Evolutionary conservation across 176 grass and related monocot genomes (phyloP), one percentile per base, ranked within the genome.

Genomic region (Otatea glauca): DNA sequence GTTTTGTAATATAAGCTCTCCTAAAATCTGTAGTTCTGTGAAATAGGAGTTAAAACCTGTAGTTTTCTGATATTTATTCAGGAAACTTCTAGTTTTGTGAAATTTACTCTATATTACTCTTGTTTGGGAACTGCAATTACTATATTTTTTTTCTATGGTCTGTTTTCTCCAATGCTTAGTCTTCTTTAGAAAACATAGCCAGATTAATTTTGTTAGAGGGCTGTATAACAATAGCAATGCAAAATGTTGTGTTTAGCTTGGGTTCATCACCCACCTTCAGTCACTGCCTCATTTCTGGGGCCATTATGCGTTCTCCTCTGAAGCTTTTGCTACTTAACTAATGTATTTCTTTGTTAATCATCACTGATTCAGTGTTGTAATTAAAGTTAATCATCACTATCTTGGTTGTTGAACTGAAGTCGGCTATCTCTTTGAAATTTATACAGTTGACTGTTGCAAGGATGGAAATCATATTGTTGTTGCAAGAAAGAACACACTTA

Each of bases 401-500:
- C 20, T 82, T 87, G 37, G 34, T 81, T 69, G 53, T 81, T 48
- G 51, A 59, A 59, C 78, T 90, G 83, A 90, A 72, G 24, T 70
- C 20, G 10, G 12, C 62, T 39, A 76, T 82, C 56, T 66, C 44
- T 77, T 83, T 66, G 60, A 60, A 77, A 79, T 90, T 11, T 86
- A 37, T 75, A 56, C 71, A 97, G 95, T 94, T 86, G 95, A 93
- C 68, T 93, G 92, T 86, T 92, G 75, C 43, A 79, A 81, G 75
- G 89, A 86, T 65, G 90, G 92, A 53, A 88, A 90, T 63, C 92
- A 90, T 77, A 88, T 98, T 89, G 91, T 76, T 67, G 74, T 98
- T 92, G 83, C 88, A 64, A 92, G 74, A 82, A 86, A 90, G 72
- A 90, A 88, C 71, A 82, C 48, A 83, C 59, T 95, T 58, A 90